Percentiles rank a stretch among this genome's conserved stretches.
These are phyloP conservation scores for Primulina huaijiensis DNA, from an alignment of 257 asterid species.

Conservation along the genomic window DNA sequence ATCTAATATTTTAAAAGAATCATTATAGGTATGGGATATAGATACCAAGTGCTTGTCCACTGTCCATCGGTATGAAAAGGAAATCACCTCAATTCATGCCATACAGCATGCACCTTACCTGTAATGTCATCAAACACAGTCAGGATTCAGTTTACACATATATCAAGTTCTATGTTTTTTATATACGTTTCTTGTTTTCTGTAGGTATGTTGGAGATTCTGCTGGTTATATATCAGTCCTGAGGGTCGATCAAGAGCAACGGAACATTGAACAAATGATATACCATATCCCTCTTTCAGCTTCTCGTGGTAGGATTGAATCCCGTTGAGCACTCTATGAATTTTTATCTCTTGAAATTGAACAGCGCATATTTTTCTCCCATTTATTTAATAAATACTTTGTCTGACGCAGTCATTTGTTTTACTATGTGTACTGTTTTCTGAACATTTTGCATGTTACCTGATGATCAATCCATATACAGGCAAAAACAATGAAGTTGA, in stretches of 20 bases:
- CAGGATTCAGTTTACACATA: slow-evolving; percentile 11
- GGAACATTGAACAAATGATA: slow-evolving; percentile 58
- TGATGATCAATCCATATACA: slow-evolving; percentile 27
- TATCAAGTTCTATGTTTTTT: slow-evolving; percentile 18
- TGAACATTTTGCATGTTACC: slow-evolving; percentile 13
- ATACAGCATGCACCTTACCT: slow-evolving; percentile 59
- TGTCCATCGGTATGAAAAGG: slow-evolving; percentile 53
- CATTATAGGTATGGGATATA: slow-evolving; percentile 79
- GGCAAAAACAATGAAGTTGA: slow-evolving; percentile 53
- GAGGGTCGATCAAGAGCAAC: slow-evolving; percentile 48
- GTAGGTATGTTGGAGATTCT: slow-evolving; percentile 79
- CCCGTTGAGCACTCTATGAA: neutral
- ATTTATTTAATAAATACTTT: neutral
- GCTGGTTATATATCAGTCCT: slow-evolving; percentile 63
- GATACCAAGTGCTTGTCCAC: slow-evolving; percentile 53
- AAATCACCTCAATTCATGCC: slow-evolving; percentile 58
- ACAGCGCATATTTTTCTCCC: slow-evolving; percentile 8
- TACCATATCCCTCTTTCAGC: slow-evolving; percentile 69
- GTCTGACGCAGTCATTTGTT: neutral
- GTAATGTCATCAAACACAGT: slow-evolving; percentile 36
- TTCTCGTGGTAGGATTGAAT: slow-evolving; percentile 56
- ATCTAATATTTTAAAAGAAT: slow-evolving; percentile 18
- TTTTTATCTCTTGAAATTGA: neutral
- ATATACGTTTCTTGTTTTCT: slow-evolving; percentile 20
- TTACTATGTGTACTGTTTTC: neutral